phyloP scores from a whole-genome alignment of 169 alveolate genomes.

The Plasmodium fragile region DNA sequence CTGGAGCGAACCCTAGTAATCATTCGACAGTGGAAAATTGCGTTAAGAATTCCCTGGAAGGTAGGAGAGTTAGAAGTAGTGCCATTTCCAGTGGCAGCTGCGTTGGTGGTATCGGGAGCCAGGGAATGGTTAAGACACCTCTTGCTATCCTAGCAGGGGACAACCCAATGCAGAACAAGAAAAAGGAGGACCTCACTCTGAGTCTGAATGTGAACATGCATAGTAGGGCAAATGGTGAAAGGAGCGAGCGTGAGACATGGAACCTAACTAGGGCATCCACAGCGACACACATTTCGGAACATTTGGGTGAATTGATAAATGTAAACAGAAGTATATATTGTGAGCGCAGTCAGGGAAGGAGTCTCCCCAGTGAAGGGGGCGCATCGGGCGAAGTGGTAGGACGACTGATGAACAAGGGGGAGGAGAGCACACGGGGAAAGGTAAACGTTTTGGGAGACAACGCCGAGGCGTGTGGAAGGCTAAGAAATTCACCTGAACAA shows the following conservation, averaged over 20 bases:
- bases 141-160: neutral
- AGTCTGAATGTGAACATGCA: neutral
- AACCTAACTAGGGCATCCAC: conserved; percentile 41
- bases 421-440: neutral
- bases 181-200: neutral
- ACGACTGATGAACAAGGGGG: neutral
- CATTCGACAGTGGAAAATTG: neutral
- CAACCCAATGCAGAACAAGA: neutral
- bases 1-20: neutral
- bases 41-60: neutral
- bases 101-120: neutral
- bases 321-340: neutral
- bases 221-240: neutral
- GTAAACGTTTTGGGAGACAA: neutral
- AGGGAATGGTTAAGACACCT: neutral
- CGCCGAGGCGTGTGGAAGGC: neutral
- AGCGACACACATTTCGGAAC: conserved; percentile 27
- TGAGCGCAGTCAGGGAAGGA: conserved; percentile 1
- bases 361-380: neutral
- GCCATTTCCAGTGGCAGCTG: neutral
- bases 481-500: neutral
- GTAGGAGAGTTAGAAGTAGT: neutral
- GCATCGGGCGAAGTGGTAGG: neutral
- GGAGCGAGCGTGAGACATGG: conserved; percentile 13
- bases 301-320: conserved; percentile 16